Evolutionary conservation across 2,329 filamentous ascomycete genomes (phyloP), one percentile per base, ranked within the genome.

Genomic region (Aspergillus sp.): DNA sequence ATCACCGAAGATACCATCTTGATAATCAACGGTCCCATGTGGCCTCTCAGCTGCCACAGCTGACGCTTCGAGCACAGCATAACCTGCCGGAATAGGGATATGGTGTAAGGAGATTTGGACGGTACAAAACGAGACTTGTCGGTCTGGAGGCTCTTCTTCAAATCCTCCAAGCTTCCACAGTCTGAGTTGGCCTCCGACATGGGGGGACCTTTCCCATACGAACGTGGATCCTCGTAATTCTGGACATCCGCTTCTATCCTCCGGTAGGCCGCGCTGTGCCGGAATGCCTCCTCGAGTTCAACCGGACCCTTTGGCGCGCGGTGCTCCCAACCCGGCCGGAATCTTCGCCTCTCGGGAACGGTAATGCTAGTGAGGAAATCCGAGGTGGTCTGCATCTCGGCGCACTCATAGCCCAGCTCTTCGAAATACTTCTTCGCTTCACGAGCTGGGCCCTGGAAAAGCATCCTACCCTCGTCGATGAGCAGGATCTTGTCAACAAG

Each of bases 401-500:
- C 68, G 32, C 64, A 72, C 17, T 71, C 49, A 45, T 74, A 80
- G 6, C 76, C 78, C 8, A 81, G 59, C 16, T 72, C 66, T 43
- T 75, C 68, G 46, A 82, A 80, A 51, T 80, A 82, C 13, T 64
- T 57, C 36, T 67, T 71, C 1, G 78, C 78, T 22, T 72, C 65
- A 8, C 58, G 53, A 1, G 68, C 64, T 1, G 67, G 71, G 0
- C 78, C 78, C 43, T 73, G 71, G 52, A 70, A 82, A 30, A 80
- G 67, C 53, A 75, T 71, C 1, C 74, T 71, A 1, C 82, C 82
- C 40, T 75, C 65, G 40, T 86, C 78, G 26, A 86, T 80, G 12
- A 85, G 70, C 11, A 85, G 57, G 2, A 86, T 80, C 53, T 85
- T 85, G 52, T 86, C 81, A 65, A 85, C 80, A 15, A 79, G 61